phyloP scores from a whole-genome alignment of 2,329 filamentous ascomycete genomes.

The Microdochium nivale region DNA sequence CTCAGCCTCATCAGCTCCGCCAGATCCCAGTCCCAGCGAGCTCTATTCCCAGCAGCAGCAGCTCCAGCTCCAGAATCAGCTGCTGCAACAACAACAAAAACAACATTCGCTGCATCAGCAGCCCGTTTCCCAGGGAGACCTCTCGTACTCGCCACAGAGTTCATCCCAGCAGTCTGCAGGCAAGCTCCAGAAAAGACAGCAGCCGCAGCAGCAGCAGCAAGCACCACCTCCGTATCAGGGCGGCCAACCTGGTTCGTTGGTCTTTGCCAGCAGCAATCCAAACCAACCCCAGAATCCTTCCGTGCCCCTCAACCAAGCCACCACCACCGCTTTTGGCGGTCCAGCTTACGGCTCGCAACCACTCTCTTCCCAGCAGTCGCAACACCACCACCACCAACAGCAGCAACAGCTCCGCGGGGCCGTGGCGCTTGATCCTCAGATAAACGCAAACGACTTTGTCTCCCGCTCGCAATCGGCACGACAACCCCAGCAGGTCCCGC shows the following conservation, averaged over 20 bases:
- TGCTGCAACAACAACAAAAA: slow-evolving; percentile 17
- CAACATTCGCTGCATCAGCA: slow-evolving; percentile 14
- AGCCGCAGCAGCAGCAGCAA: slow-evolving; percentile 11
- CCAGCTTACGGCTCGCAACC: slow-evolving; percentile 9
- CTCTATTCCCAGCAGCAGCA: background rate
- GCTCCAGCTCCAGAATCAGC: slow-evolving; percentile 10
- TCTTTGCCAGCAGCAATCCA: slow-evolving; percentile 9
- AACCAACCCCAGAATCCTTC: slow-evolving; percentile 13
- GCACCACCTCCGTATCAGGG: slow-evolving; percentile 14
- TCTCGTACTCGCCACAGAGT: slow-evolving; percentile 4
- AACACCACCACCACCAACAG: slow-evolving; percentile 9
- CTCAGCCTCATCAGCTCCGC: slow-evolving; percentile 12
- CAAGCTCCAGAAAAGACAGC: background rate
- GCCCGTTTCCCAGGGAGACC: slow-evolving; percentile 15
- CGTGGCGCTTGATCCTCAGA: slow-evolving; percentile 23
- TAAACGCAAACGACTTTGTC: slow-evolving; percentile 38
- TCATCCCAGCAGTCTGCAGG: slow-evolving; percentile 16
- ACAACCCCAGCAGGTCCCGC: slow-evolving; percentile 26
- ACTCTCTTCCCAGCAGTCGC: slow-evolving; percentile 4
- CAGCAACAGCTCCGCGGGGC: slow-evolving; percentile 19
- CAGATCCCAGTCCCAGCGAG: background rate
- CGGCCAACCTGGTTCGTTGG: slow-evolving; percentile 3
- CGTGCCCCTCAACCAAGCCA: slow-evolving; percentile 30
- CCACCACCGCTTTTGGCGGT: slow-evolving; percentile 12
- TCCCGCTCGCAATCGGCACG: slow-evolving; percentile 45